Conservation (phyloP, 1,284 basidiomycete species). For the Rhizoctonia solani region DNA sequence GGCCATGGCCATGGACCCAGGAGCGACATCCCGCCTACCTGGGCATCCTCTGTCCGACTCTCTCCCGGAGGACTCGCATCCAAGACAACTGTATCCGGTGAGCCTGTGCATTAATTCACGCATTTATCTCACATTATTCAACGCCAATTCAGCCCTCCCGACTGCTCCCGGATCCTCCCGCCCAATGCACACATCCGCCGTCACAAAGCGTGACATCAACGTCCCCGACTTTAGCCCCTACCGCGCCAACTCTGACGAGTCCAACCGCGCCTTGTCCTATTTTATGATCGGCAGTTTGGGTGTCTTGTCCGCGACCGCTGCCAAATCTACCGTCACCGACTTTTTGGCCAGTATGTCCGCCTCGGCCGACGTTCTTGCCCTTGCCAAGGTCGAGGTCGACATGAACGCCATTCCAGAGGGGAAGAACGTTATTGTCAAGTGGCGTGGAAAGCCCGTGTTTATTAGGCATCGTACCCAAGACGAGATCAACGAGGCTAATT, state of each 20-base stretch:
- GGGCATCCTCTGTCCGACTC: conserved; percentile 61
- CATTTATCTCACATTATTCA: neutral
- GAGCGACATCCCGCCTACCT: conserved; percentile 66
- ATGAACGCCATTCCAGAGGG: conserved; percentile 92
- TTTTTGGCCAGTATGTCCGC: conserved; percentile 96
- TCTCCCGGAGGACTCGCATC: conserved; percentile 61
- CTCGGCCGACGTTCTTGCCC: conserved; percentile 95
- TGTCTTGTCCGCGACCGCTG: conserved; percentile 89
- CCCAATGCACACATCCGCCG: conserved; percentile 70
- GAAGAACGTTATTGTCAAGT: conserved; percentile 97
- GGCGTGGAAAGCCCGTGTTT: conserved; percentile 99
- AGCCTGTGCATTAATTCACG: conserved; percentile 44
- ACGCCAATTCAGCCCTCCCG: conserved; percentile 56
- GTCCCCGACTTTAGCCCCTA: conserved; percentile 91
- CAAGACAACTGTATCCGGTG: conserved; percentile 72
- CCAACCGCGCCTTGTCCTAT: conserved; percentile 89
- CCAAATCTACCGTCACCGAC: conserved; percentile 92
- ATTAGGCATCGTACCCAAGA: conserved; percentile 92
- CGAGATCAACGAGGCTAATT: conserved; percentile 94
- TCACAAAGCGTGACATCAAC: conserved; percentile 50
- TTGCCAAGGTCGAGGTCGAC: conserved; percentile 98
- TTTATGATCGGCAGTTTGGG: conserved; percentile 98
- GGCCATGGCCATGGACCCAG: conserved; percentile 57
- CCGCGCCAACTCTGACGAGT: conserved; percentile 68
- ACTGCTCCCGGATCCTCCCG: conserved; percentile 64